Evolutionary conservation across 352 stramenopile species (phyloP), one percentile per base, ranked within the genome.

Genomic region (Albugo laibachii): DNA sequence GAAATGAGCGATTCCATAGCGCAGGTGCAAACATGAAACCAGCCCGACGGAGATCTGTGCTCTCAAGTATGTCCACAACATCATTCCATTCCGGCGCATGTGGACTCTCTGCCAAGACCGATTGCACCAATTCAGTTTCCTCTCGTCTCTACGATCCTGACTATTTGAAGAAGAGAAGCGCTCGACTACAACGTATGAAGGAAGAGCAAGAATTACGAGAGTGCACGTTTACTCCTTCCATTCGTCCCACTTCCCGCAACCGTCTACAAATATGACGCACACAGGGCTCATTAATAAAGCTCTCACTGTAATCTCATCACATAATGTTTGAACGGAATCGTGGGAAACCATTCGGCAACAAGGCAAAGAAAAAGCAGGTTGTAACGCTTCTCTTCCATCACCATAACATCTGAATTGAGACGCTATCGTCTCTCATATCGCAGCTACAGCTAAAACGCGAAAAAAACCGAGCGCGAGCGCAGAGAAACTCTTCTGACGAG

Each of bases 281-380:
- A 31, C 3, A 31, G 8, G 8, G 24, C 8, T 31, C 24, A 10
- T 31, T 8, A 31, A 31, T 31, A 31, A 31, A 31, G 8, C 24
- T 10, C 24, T 11, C 12, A 52, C 27, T 27, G 19, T 13, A n/a
- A 35, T 38, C 21, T 4, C 19, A 61, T 61, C 48, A 10, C 3
- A 3, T 31, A 31, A 31, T 31, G 24, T 31, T 8, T 3, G 24
- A 31, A 31, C 24, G 24, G 24, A 31, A 31, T 31, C 24, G 24
- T 31, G 3, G 24, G 61, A 86, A 76, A 59, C 77, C 73, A n/a
- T 89, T 89, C 50, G 86, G 73, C 48, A 74, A 72, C 54, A 89
- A 89, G 50, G 73, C 72, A 52, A 89, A 89, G 69, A 89, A 89
- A 62, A 72, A 85, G 51, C 77, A 89, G 67, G 74, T 81, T 19